Evolutionary conservation across 768 basidiomycete species (phyloP).

Genomic region (Filobasidium floriforme): DNA sequence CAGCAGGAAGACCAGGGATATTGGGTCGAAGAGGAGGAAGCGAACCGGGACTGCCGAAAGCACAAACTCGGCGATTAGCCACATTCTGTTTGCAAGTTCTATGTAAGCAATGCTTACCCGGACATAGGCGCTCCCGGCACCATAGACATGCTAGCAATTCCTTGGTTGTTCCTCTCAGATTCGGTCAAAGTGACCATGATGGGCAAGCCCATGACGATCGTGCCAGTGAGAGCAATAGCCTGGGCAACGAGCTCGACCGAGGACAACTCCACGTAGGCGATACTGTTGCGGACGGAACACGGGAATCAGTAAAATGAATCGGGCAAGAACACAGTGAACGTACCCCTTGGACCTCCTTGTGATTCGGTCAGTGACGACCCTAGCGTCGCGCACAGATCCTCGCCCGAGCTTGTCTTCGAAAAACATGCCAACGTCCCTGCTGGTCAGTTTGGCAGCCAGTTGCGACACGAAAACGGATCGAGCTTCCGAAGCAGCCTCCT

Average conservation of each 20-base stretch:
- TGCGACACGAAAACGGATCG: constrained; percentile 98
- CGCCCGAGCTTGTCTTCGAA: constrained; percentile 96
- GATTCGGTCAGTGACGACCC: constrained; percentile 90
- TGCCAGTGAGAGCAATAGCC: constrained; percentile 70
- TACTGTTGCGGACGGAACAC: constrained; percentile 51
- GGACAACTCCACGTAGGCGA: constrained; percentile 96
- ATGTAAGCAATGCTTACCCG: constrained; percentile 8
- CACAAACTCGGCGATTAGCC: constrained; percentile 3
- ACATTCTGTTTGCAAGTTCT: background rate
- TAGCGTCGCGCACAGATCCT: constrained; percentile 85
- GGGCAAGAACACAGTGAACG: constrained; percentile 31
- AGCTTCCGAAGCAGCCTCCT: constrained; percentile 93
- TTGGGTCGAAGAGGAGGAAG: constrained; percentile 37
- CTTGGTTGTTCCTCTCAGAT: constrained; percentile 64
- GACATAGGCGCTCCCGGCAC: constrained; percentile 20
- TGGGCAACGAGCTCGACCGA: constrained; percentile 83
- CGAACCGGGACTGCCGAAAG: constrained; percentile 21
- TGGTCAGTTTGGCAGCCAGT: constrained; percentile 90
- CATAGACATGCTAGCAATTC: constrained; percentile 17
- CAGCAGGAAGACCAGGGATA: constrained; percentile 29
- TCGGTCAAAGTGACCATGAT: constrained; percentile 95
- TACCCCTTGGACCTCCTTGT: constrained; percentile 98
- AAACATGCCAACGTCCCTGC: constrained; percentile 94
- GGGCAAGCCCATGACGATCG: constrained; percentile 95
- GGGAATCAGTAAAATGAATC: background rate